Base-by-base conservation (phyloP, 495 filamentous ascomycete genomes). In the Podospora pseudoanserina region DNA sequence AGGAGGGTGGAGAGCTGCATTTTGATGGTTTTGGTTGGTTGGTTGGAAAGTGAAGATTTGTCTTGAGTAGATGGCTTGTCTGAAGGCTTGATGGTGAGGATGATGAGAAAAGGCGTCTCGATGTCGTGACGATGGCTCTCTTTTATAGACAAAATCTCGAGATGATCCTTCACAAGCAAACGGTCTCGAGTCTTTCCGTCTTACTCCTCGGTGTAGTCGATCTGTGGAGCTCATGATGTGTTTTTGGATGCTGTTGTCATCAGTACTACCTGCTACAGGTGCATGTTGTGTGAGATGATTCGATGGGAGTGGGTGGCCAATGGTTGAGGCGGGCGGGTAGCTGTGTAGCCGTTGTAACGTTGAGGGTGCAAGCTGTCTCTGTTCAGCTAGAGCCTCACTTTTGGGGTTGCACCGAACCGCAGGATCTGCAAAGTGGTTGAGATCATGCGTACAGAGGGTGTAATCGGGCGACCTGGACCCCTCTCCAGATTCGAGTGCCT, bases 161-260 rank as follows among this genome's bases (percentile, higher is more conserved):
- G 23, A 23, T 23, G 23, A 23, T 23, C 23, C 23, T 23, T 20
- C n/a, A 58, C n/a, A 58, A 58, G n/a, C 56, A 7, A 16, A 58
- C 56, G 56, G 56, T 18, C 9, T 20, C 3, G 16, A 58, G 56
- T 58, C 56, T 58, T 20, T 58, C 56, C 56, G 56, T 58, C 56
- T 58, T 58, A 58, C 18, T 58, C 18, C 18, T 58, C 23, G 18
- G 56, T 58, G 56, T 20, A 20, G 56, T 9, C 7, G 56, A 58
- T 58, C 56, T 20, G 56, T 58, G 56, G 56, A 58, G 56, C 20
- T 58, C 56, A 58, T 58, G 56, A 58, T 58, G 56, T 20, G n/a
- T 20, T 58, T 58, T 58, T 0, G 23, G 20, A 20, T 58, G 56
- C 20, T n/a, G 13, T 58, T 58, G 56, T 58, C 56, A 58, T 0